Percentiles rank a stretch among this genome's conserved stretches.
Conservation (phyloP, 164 flowering plant genomes). For the Warburgia ugandensis region DNA sequence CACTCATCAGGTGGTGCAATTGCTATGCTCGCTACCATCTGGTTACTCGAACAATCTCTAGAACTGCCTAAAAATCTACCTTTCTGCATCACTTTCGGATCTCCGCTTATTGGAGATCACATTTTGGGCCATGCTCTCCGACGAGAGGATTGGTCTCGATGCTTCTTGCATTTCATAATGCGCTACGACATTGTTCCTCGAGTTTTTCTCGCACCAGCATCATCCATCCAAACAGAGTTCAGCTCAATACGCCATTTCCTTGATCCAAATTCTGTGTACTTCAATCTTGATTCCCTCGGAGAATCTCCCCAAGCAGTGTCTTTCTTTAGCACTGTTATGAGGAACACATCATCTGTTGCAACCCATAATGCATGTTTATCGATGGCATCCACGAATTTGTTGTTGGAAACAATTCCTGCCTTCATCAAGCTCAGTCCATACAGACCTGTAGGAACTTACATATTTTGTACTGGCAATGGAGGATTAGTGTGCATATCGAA, state of each 20-base stretch:
- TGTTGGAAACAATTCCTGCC: constrained; percentile 38
- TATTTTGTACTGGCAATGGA: constrained; percentile 52
- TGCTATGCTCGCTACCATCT: constrained; percentile 59
- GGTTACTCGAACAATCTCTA: constrained; percentile 42
- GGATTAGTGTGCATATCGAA: constrained; percentile 36
- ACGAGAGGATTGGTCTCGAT: constrained; percentile 60
- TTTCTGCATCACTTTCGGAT: constrained; percentile 68
- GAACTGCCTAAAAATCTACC: constrained; percentile 10
- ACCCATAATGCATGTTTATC: constrained; percentile 51
- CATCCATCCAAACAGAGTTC: constrained; percentile 29
- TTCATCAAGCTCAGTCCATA: constrained; percentile 65
- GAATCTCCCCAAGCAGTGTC: constrained; percentile 13
- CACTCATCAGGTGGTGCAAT: constrained; percentile 68
- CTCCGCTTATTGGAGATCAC: constrained; percentile 57
- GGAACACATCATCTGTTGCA: constrained; percentile 38
- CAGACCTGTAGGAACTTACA: constrained; percentile 61
- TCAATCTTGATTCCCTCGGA: constrained; percentile 5
- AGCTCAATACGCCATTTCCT: constrained; percentile 25
- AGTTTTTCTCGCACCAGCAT: constrained; percentile 43
- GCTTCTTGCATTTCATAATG: constrained; percentile 50
- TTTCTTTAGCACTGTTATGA: constrained; percentile 36
- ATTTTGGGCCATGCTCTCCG: constrained; percentile 52
- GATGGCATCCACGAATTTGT: constrained; percentile 49
- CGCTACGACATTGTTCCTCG: constrained; percentile 67
- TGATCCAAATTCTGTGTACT: constrained; percentile 22